Base-by-base conservation (phyloP, 345 rosid species). In the Euphorbia tirucalli region DNA sequence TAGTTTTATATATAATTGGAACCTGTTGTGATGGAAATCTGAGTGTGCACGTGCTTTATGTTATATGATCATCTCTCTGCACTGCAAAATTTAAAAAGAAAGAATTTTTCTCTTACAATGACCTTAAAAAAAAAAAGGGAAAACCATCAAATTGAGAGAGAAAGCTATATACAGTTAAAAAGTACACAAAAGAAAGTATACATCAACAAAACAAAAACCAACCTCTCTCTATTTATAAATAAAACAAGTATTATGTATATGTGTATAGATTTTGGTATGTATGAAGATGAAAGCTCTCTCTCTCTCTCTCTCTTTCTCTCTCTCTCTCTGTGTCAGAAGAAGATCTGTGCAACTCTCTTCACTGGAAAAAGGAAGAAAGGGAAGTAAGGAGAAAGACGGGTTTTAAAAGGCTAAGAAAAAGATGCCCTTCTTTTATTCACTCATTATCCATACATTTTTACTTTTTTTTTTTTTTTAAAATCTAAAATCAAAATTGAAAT, bases 21-120 rank as follows among this genome's bases (percentile, higher is more conserved):
- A 87, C 92, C 90, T 86, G 85, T 79, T 85, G 82, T 77, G 87
- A 84, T 81, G 87, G 85, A 78, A 84, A 89, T 80, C 85, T 68
- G 85, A 84, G 73, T 82, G 83, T 79, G 81, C 96, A 90, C 90
- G 93, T 89, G 97, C 83, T 83, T 82, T n/a, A n/a, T n/a, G n/a
- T n/a, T n/a, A n/a, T 88, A 82, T 81, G 78, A 87, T 88, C 95
- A 78, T 79, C 85, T 71, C 2, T 10, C 44, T 41, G 44, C n/a
- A n/a, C n/a, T n/a, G n/a, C n/a, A n/a, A n/a, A n/a, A n/a, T n/a
- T n/a, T n/a, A n/a, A n/a, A n/a, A n/a, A n/a, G n/a, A n/a, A n/a
- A n/a, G n/a, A n/a, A n/a, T n/a, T n/a, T n/a, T n/a, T n/a, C n/a
- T n/a, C n/a, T n/a, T n/a, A n/a, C n/a, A n/a, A n/a, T n/a, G n/a